phyloP scores from a whole-genome alignment of 768 basidiomycete genomes.

The Cystoderma amianthinum region DNA sequence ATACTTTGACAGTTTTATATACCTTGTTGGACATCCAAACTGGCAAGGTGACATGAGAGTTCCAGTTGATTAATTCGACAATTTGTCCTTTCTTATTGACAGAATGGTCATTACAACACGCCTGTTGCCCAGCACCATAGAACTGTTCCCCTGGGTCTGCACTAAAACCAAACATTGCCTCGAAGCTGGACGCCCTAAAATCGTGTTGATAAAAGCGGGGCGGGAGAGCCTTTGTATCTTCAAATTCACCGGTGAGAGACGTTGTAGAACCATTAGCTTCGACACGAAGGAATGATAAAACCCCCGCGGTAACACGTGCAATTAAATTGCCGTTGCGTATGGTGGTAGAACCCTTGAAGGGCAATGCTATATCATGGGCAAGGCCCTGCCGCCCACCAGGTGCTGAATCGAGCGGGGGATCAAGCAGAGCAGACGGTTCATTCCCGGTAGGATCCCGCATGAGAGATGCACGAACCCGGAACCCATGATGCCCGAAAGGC shows the following conservation, averaged over 20 bases:
- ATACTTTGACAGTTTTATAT: not conserved
- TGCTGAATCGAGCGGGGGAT: slow-evolving; percentile 24
- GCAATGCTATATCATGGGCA: slow-evolving; percentile 18
- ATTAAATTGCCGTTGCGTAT: slow-evolving; percentile 25
- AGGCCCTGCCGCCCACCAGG: slow-evolving; percentile 22
- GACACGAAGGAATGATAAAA: slow-evolving; percentile 20
- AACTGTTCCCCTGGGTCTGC: slow-evolving; percentile 25
- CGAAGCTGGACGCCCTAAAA: slow-evolving; percentile 21
- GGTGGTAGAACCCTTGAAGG: slow-evolving; percentile 19
- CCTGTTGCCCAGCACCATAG: slow-evolving; percentile 28
- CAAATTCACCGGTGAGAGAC: slow-evolving; percentile 20
- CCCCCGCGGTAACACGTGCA: slow-evolving; percentile 14
- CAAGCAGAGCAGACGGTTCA: slow-evolving; percentile 25
- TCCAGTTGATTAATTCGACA: slow-evolving; percentile 28
- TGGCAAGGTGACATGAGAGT: slow-evolving; percentile 26
- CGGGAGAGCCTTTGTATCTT: slow-evolving; percentile 20
- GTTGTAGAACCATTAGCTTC: slow-evolving; percentile 19
- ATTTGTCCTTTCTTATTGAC: slow-evolving; percentile 31
- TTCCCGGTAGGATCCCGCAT: slow-evolving; percentile 24
- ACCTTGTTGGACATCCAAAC: slow-evolving; percentile 31
- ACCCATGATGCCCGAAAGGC: slow-evolving; percentile 28
- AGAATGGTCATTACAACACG: slow-evolving; percentile 26
- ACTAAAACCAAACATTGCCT: slow-evolving; percentile 22
- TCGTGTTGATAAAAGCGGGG: slow-evolving; percentile 24
- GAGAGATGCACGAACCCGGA: slow-evolving; percentile 26